Evolutionary conservation across 1,284 basidiomycete genomes (phyloP), one percentile per base, ranked within the genome.

Genomic region (Trichosporon inkin): DNA sequence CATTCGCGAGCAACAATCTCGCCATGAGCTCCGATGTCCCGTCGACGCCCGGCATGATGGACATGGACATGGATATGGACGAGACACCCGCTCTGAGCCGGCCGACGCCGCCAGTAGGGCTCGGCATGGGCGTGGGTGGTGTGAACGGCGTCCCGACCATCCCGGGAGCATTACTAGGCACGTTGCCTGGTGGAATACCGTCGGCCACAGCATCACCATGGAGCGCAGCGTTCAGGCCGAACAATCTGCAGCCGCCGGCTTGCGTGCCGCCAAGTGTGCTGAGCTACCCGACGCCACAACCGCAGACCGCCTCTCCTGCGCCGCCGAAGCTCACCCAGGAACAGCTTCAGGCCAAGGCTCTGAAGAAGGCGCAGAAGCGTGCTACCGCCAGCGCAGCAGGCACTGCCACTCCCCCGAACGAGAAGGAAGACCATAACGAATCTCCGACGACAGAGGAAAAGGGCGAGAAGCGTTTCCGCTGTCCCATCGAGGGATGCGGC

Each of bases 401-500:
- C 17, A 49, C 44, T 14, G 44, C 44, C 14, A 49, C 44, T 16
- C 44, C 44, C 10, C 44, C 44, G 24, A 49, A 49, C 44, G 44
- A 49, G 16, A 28, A 28, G 44, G 44, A 49, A 19, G 44, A 49
- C 22, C 11, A 10, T 19, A 49, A 49, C 7, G 44, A 49, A 8
- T 32, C 28, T 8, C 44, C 24, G 14, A 7, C 44, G 7, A 16
- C 44, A 17, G 44, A 49, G 44, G 44, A 71, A 35, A 71, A 71
- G 54, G 71, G 72, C 51, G 81, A 82, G 67, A 82, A 83, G 69
- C 80, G 82, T 24, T 84, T 83, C 76, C 81, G 82, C 61, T 84
- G 83, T 68, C 81, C 80, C 3, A 80, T 83, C 6, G 81, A 82
- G 36, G 83, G 83, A 1, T 84, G 83, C 66, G 83, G 83, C 66